phyloP scores from a whole-genome alignment of 1,139 yeast genomes.

The Saccharomyces pastorianus region DNA sequence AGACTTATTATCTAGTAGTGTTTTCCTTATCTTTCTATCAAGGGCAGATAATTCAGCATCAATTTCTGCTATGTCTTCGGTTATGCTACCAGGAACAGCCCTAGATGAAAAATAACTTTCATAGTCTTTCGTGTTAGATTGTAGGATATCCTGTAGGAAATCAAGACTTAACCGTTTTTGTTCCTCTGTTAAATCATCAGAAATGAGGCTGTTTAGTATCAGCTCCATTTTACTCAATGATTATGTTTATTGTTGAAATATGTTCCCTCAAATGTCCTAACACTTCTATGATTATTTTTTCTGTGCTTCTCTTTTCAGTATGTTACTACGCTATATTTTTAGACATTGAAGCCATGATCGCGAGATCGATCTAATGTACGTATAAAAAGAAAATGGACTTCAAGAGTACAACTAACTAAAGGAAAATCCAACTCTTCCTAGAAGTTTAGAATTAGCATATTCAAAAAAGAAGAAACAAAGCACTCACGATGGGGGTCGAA shows the following conservation, averaged over 20 bases:
- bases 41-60: constrained; percentile 36
- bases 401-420: background rate
- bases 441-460: too few relatives aligned
- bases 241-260: background rate
- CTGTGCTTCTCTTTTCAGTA: background rate
- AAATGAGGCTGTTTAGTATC: constrained; percentile 4
- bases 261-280: background rate
- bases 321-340: background rate
- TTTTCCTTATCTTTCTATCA: constrained; percentile 33
- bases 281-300: background rate
- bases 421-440: background rate
- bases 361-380: background rate
- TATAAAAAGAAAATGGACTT: background rate
- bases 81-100: constrained; percentile 28
- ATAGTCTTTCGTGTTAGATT: constrained; percentile 18
- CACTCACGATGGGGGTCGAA: constrained; percentile 58
- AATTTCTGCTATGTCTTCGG: constrained; percentile 43
- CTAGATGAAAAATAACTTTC: constrained; percentile 26
- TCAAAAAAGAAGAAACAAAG: constrained; percentile 20
- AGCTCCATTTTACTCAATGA: background rate
- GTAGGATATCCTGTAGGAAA: constrained; percentile 17
- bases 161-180: constrained; percentile 13
- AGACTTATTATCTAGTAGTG: constrained; percentile 30
- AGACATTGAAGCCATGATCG: background rate
- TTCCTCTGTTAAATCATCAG: constrained; percentile 5